These are phyloP conservation scores for Ophiostoma australiae DNA, from an alignment of 2,329 filamentous ascomycete genomes.

Conservation along the genomic window DNA sequence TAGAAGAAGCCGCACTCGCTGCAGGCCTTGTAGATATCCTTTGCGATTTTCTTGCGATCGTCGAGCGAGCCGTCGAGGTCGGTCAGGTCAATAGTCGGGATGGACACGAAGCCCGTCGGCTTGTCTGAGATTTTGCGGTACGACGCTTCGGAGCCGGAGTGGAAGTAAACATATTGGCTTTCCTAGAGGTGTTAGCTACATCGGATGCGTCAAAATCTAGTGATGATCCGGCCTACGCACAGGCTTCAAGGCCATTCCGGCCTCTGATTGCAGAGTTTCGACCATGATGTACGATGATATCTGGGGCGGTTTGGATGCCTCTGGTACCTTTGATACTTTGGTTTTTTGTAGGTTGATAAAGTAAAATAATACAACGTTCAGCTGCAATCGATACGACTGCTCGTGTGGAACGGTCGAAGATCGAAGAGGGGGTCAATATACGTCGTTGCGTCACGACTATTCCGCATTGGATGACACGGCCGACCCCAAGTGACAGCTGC, in stretches of 20 bases:
- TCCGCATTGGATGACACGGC: background rate
- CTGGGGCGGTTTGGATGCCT: background rate
- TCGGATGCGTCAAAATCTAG: background rate
- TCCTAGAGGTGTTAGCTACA: slow-evolving; percentile 16
- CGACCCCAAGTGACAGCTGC: background rate
- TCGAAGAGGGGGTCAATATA: background rate
- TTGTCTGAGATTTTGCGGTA: slow-evolving; percentile 32
- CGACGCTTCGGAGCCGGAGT: slow-evolving; percentile 33
- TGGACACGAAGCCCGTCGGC: slow-evolving; percentile 31
- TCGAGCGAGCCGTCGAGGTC: slow-evolving; percentile 12
- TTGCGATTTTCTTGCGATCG: slow-evolving; percentile 11
- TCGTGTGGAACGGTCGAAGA: background rate
- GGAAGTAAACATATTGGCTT: slow-evolving; percentile 33
- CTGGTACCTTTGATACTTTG: background rate
- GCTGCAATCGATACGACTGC: slow-evolving; percentile 3
- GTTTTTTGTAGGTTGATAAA: background rate
- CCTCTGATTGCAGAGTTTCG: slow-evolving; percentile 1
- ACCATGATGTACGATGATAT: slow-evolving; percentile 6
- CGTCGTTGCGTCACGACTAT: slow-evolving; percentile 1
- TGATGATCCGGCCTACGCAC: background rate
- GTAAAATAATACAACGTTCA: background rate
- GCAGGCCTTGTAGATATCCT: slow-evolving; percentile 2
- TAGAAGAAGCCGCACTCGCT: slow-evolving; percentile 25
- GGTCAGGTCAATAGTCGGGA: slow-evolving; percentile 13
- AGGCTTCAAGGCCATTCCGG: slow-evolving; percentile 5